Conservation (phyloP, 805 yeast genomes). For the Yamadazyma laniorum region DNA sequence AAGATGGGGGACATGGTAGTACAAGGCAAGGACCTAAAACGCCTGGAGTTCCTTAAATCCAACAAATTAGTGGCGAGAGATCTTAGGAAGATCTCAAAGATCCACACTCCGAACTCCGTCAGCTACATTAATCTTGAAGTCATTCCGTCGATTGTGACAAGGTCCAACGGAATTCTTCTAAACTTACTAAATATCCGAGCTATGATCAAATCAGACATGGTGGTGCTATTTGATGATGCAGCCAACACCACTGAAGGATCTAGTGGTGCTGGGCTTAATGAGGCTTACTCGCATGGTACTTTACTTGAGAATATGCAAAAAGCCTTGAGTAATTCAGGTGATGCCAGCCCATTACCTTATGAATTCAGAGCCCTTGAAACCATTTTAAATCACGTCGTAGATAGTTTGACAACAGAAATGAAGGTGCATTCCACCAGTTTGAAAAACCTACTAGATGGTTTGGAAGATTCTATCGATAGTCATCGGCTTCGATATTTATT, state of each 20-base stretch:
- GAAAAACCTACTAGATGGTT: constrained; percentile 66
- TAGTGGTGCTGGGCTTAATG: constrained; percentile 38
- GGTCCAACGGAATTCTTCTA: constrained; percentile 46
- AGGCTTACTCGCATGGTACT: constrained; percentile 42
- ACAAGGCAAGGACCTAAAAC: constrained; percentile 45
- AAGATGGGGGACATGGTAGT: constrained; percentile 41
- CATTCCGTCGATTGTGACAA: constrained; percentile 54
- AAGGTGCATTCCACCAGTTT: constrained; percentile 78
- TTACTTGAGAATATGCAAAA: constrained; percentile 43
- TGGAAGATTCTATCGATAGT: constrained; percentile 81
- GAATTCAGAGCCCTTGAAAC: constrained; percentile 91
- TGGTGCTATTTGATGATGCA: constrained; percentile 42
- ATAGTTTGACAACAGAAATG: constrained; percentile 82
- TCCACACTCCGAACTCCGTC: constrained; percentile 17
- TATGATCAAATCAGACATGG: constrained; percentile 49
- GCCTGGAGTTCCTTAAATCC: constrained; percentile 41
- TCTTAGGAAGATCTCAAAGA: constrained; percentile 49
- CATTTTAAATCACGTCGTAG: constrained; percentile 74
- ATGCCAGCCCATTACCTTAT: constrained; percentile 56
- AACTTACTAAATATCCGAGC: constrained; percentile 52
- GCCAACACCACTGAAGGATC: constrained; percentile 17
- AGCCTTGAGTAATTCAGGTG: constrained; percentile 33
- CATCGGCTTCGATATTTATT: constrained; percentile 74
- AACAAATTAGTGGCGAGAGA: constrained; percentile 57
- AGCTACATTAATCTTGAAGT: constrained; percentile 40